Conservation (phyloP, 2,329 filamentous ascomycete species). For the Fusarium chuoi region DNA sequence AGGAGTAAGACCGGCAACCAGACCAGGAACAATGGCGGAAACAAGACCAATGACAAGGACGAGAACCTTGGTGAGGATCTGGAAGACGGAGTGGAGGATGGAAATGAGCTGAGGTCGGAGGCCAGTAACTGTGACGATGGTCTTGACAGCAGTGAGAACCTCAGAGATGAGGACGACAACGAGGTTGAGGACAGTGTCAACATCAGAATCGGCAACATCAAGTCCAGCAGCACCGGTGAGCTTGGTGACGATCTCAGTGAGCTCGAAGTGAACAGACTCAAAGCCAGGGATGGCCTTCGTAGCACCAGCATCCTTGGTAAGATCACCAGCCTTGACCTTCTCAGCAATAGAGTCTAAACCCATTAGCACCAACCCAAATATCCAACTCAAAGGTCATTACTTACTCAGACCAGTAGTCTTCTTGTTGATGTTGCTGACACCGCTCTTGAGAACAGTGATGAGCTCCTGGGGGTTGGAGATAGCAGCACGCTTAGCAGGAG, state of each 20-base stretch:
- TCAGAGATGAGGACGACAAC: constrained; percentile 33
- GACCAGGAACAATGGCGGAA: constrained; percentile 37
- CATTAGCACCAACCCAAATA: neutral
- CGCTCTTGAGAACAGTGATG: constrained; percentile 9
- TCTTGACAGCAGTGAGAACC: constrained; percentile 40
- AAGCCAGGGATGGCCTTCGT: constrained; percentile 25
- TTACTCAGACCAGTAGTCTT: constrained; percentile 18
- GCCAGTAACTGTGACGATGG: constrained; percentile 38
- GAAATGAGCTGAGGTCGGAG: constrained; percentile 40
- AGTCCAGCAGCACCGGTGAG: constrained; percentile 38
- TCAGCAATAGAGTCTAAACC: constrained; percentile 23
- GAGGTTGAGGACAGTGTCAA: constrained; percentile 39
- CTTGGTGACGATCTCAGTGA: constrained; percentile 40
- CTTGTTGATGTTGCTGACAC: constrained; percentile 3
- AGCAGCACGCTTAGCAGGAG: constrained; percentile 1
- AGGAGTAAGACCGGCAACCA: constrained; percentile 41
- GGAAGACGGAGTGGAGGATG: constrained; percentile 44
- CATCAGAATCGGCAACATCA: constrained; percentile 34
- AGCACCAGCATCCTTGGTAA: constrained; percentile 37
- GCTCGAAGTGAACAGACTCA: constrained; percentile 31
- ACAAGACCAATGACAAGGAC: constrained; percentile 39
- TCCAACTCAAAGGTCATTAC: neutral
- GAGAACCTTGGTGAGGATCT: constrained; percentile 42
- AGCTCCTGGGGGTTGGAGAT: constrained; percentile 3
- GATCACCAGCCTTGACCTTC: constrained; percentile 34